Conservation (phyloP, 768 basidiomycete species). For the Tulasnella sp. region DNA sequence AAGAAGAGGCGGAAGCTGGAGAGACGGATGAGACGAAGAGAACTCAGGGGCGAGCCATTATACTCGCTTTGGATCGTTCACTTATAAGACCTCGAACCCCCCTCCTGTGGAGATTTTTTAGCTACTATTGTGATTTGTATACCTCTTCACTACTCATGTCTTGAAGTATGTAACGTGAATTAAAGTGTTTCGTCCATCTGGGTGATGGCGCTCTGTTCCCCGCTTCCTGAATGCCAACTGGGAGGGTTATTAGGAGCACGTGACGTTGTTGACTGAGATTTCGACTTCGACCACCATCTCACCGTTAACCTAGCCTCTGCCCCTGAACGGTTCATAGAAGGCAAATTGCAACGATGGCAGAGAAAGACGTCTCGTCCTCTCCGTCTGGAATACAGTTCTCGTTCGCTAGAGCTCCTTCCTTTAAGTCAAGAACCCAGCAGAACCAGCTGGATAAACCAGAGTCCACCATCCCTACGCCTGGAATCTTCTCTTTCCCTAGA, state of each 20-base stretch:
- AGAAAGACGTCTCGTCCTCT: background rate
- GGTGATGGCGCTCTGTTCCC: background rate
- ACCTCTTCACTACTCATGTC: background rate
- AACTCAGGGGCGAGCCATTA: conserved; percentile 15
- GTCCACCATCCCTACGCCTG: background rate
- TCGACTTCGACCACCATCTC: background rate
- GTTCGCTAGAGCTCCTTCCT: background rate
- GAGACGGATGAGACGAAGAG: background rate
- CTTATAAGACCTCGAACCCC: background rate
- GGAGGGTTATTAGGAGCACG: background rate
- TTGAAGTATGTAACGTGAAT: conserved; percentile 10
- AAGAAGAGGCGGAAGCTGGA: conserved; percentile 27
- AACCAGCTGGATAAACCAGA: background rate
- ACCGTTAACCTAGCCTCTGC: background rate
- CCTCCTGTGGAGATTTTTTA: background rate
- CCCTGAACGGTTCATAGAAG: background rate
- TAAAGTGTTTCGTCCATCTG: background rate
- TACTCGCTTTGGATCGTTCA: conserved; percentile 23
- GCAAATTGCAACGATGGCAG: background rate
- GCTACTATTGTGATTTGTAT: background rate
- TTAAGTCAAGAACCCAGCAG: background rate
- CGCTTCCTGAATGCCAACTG: no score
- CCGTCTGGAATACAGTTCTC: background rate
- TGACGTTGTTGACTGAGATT: background rate
- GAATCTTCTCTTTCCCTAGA: background rate